Conservation (phyloP, 75 land plant species). For the Selaginella tamariscina region DNA sequence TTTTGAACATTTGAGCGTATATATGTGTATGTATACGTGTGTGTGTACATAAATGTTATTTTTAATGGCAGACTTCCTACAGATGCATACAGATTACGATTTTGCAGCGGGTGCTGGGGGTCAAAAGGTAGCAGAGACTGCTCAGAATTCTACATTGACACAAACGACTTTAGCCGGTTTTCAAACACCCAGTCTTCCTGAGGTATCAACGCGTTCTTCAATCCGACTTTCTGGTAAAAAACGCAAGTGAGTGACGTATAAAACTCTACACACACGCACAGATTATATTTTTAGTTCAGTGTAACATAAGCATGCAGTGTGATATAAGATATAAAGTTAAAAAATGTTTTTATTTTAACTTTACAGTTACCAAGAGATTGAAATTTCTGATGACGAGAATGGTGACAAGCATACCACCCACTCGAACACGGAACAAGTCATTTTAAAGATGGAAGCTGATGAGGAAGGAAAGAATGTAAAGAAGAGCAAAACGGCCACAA, state of each 20-base stretch:
- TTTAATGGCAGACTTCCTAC: constrained; percentile 19
- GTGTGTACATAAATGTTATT: background rate
- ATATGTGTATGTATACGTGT: background rate
- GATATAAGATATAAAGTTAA: too few relatives aligned
- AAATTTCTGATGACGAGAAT: background rate
- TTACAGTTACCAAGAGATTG: background rate
- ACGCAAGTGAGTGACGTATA: background rate
- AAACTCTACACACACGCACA: too few relatives aligned
- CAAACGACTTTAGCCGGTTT: background rate
- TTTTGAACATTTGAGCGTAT: background rate
- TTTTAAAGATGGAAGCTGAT: background rate
- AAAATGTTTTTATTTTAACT: background rate
- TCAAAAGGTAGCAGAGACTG: background rate
- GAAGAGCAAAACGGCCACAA: background rate
- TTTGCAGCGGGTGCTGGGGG: constrained; percentile 83
- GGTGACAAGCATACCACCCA: background rate
- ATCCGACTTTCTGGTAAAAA: background rate
- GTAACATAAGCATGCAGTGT: too few relatives aligned
- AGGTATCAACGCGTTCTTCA: background rate
- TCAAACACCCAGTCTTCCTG: background rate
- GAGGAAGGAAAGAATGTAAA: background rate
- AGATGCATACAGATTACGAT: constrained; percentile 45
- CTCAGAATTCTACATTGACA: background rate
- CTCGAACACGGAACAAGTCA: background rate
- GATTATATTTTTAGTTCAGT: background rate